Evolutionary conservation across 257 asterid species (phyloP).

Genomic region (Solanum medicagineum): DNA sequence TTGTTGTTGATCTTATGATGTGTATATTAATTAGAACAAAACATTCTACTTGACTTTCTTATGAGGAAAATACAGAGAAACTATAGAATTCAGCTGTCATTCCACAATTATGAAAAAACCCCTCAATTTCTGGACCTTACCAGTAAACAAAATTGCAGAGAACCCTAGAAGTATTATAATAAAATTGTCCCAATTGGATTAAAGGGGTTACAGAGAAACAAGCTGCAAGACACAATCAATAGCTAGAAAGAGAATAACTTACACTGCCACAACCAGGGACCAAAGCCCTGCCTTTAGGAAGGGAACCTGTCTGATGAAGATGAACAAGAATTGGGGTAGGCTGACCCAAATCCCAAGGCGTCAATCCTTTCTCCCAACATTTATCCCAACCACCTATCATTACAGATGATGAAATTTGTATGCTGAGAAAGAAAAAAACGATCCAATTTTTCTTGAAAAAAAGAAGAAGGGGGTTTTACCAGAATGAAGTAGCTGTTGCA

Average conservation of each 20-base stretch:
- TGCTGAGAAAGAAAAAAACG: not conserved
- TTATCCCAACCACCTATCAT: constrained; percentile 61
- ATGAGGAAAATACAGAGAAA: not conserved
- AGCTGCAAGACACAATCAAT: not conserved
- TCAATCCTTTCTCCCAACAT: constrained; percentile 66
- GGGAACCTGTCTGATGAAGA: constrained; percentile 45
- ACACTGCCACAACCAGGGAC: constrained; percentile 91
- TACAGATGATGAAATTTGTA: not conserved
- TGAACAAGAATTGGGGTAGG: constrained; percentile 72
- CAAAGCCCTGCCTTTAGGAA: constrained; percentile 72
- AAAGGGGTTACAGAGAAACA: not conserved
- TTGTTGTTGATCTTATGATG: not conserved
- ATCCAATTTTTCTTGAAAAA: not conserved
- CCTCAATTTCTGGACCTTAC: not conserved
- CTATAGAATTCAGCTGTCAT: not conserved
- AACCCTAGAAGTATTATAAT: not conserved
- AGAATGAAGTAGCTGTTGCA: constrained; percentile 38
- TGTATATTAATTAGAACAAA: not conserved
- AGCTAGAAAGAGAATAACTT: constrained; percentile 9
- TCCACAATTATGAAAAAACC: not conserved
- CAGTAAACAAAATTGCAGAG: not conserved
- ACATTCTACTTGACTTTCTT: not conserved
- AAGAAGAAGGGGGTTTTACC: not conserved
- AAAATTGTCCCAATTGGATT: not conserved
- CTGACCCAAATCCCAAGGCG: constrained; percentile 87